Conservation (phyloP, 805 yeast genomes). For the Spathaspora arborariae region DNA sequence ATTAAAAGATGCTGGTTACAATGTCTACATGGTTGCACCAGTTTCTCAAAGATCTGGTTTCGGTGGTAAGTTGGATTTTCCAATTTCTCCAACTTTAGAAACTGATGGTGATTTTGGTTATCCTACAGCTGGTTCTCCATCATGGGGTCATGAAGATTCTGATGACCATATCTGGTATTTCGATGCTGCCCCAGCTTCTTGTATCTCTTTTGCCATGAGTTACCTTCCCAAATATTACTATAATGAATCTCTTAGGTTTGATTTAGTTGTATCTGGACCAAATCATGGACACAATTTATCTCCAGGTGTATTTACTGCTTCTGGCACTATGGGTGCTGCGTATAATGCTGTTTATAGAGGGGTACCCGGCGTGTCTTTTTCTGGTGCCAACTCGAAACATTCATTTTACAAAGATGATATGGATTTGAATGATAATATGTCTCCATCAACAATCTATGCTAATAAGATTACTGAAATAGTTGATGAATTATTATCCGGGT, state of each 20-base stretch:
- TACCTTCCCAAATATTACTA: conserved; percentile 47
- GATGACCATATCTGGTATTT: conserved; percentile 48
- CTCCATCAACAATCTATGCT: conserved; percentile 45
- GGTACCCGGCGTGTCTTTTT: conserved; percentile 47
- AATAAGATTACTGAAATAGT: conserved; percentile 38
- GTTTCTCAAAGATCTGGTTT: conserved; percentile 49
- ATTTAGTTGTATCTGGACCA: conserved; percentile 50
- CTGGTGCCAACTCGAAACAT: conserved; percentile 48
- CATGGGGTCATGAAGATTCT: conserved; percentile 49
- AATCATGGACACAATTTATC: conserved; percentile 50
- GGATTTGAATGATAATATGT: conserved; percentile 33
- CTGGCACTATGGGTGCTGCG: conserved; percentile 53
- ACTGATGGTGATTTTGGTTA: conserved; percentile 47
- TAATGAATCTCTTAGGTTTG: conserved; percentile 30
- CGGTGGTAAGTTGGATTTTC: conserved; percentile 51
- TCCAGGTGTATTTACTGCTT: conserved; percentile 35
- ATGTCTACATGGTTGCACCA: conserved; percentile 50
- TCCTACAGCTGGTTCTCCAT: conserved; percentile 45
- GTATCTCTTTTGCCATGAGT: conserved; percentile 46
- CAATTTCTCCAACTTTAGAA: conserved; percentile 34
- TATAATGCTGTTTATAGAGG: conserved; percentile 47
- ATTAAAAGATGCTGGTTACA: conserved; percentile 45
- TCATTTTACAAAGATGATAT: conserved; percentile 46
- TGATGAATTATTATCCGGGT: conserved; percentile 30
- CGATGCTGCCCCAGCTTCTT: conserved; percentile 54